Evolutionary conservation across 768 basidiomycete species (phyloP).

Genomic region (Cytidiella melzeri): DNA sequence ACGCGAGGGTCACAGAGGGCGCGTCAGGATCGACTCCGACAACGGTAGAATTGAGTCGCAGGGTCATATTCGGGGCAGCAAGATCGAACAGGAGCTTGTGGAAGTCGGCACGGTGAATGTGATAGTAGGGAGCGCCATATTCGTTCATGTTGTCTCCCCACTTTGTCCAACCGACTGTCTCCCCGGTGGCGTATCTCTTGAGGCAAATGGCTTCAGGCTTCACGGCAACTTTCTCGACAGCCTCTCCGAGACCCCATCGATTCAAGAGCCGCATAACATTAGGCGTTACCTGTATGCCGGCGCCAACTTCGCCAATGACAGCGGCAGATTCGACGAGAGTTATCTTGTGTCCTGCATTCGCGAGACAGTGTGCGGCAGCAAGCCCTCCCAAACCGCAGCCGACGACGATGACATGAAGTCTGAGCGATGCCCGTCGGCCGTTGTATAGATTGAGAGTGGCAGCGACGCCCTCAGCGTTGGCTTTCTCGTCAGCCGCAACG

Average conservation of each 20-base stretch:
- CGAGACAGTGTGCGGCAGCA: slow-evolving; percentile 33
- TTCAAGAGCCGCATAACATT: slow-evolving; percentile 32
- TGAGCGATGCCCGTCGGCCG: slow-evolving; percentile 26
- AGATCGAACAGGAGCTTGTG: slow-evolving; percentile 35
- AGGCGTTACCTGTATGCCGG: slow-evolving; percentile 38
- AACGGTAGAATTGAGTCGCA: slow-evolving; percentile 31
- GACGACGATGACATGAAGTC: slow-evolving; percentile 33
- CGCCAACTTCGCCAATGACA: slow-evolving; percentile 35
- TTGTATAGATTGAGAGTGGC: slow-evolving; percentile 20
- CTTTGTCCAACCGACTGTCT: slow-evolving; percentile 31
- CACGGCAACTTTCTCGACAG: slow-evolving; percentile 28
- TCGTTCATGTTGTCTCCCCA: slow-evolving; percentile 28
- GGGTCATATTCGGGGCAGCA: slow-evolving; percentile 23
- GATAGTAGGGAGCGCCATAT: slow-evolving; percentile 36
- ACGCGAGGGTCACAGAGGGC: slow-evolving; percentile 29
- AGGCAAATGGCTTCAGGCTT: slow-evolving; percentile 34
- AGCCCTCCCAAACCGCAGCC: slow-evolving; percentile 39
- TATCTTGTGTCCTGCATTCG: slow-evolving; percentile 34
- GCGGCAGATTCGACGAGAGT: slow-evolving; percentile 33
- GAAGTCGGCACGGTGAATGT: slow-evolving; percentile 39
- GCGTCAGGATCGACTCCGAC: slow-evolving; percentile 25
- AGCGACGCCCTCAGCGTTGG: slow-evolving; percentile 15
- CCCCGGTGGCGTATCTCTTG: slow-evolving; percentile 30
- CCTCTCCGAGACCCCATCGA: slow-evolving; percentile 33
- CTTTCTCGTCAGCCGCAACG: slow-evolving; percentile 9